Evolutionary conservation across 2,329 filamentous ascomycete species (phyloP).

Genomic region (Karstenula rhodostoma): DNA sequence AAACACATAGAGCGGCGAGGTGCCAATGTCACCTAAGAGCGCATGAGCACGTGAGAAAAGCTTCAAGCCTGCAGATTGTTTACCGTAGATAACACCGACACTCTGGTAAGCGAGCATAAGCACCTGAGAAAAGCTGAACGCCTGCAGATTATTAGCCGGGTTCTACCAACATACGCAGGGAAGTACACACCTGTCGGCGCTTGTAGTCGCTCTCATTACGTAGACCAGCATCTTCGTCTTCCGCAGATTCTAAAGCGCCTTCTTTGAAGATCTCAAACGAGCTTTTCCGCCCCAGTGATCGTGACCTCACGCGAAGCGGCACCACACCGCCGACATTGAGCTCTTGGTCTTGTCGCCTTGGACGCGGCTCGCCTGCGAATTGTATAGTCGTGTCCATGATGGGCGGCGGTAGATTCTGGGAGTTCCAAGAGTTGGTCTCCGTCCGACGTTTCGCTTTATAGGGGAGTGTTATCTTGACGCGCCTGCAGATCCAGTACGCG

Average conservation of each 20-base stretch:
- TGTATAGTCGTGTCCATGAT: slow-evolving; percentile 37
- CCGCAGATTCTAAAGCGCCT: slow-evolving; percentile 33
- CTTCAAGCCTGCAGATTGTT: slow-evolving; percentile 36
- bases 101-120: slow-evolving; percentile 65
- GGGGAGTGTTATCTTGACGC: slow-evolving; percentile 22
- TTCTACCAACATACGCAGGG: neutral
- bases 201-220: slow-evolving; percentile 43
- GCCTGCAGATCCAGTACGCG: slow-evolving; percentile 21
- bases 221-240: slow-evolving; percentile 45
- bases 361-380: slow-evolving; percentile 25
- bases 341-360: slow-evolving; percentile 18
- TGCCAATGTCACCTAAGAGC: slow-evolving; percentile 74
- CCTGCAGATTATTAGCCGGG: slow-evolving; percentile 29
- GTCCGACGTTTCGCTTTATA: slow-evolving; percentile 21
- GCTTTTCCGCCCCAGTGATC: slow-evolving; percentile 25
- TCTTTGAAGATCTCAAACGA: slow-evolving; percentile 74
- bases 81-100: slow-evolving; percentile 73
- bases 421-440: slow-evolving; percentile 9
- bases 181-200: slow-evolving; percentile 34
- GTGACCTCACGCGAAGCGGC: slow-evolving; percentile 31
- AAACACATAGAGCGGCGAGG: slow-evolving; percentile 73
- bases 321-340: slow-evolving; percentile 34
- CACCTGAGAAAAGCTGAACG: slow-evolving; percentile 37
- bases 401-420: slow-evolving; percentile 2
- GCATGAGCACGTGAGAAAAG: slow-evolving; percentile 33